Evolutionary conservation across 441 rosid genomes (phyloP), one percentile per base, ranked within the genome.

Genomic region (Euphorbia corollata): DNA sequence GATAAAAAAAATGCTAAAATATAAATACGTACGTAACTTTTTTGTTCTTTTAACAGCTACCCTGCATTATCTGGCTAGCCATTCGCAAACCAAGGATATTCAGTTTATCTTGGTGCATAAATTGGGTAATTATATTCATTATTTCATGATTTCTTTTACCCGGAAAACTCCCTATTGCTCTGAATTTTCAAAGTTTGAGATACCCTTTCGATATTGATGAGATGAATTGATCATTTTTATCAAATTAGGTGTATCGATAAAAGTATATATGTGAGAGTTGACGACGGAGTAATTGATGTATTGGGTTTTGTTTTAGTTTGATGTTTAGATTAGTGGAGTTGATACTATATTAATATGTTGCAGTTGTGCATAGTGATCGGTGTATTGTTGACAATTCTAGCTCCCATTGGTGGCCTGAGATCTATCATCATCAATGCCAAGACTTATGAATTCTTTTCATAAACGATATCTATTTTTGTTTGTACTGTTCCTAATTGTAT

Each of bases 341-440:
- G 19, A 15, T 63, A 34, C 20, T 6, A n/a, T 0, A n/a, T 39
- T 22, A 3, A 50, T 43, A 43, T 69, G 75, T 67, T 76, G 50
- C 88, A 90, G 97, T 45, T 77, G 20, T 92, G 98, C 84, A 92
- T 92, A 43, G 27, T 86, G 48, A 38, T 87, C 6, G 96, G 98
- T 2, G 39, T 80, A 30, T 2, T 79, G 68, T 64, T 88, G 79
- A 84, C 84, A 69, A 23, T 92, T 24, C 34, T 86, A 57, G 71
- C 93, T 66, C 96, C 98, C 45, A 90, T 88, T 61, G 98, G 97
- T 53, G 96, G 86, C 10, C 79, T 88, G 7, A 79, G 97, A 69
- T 68, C 75, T 15, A 82, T 92, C 77, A 84, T 92, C 64, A 0
- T 85, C 20, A 62, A 84, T 15, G 81, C 97, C 64, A 84, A 77